phyloP scores from a whole-genome alignment of 768 basidiomycete species.

The Tulasnella sp. region DNA sequence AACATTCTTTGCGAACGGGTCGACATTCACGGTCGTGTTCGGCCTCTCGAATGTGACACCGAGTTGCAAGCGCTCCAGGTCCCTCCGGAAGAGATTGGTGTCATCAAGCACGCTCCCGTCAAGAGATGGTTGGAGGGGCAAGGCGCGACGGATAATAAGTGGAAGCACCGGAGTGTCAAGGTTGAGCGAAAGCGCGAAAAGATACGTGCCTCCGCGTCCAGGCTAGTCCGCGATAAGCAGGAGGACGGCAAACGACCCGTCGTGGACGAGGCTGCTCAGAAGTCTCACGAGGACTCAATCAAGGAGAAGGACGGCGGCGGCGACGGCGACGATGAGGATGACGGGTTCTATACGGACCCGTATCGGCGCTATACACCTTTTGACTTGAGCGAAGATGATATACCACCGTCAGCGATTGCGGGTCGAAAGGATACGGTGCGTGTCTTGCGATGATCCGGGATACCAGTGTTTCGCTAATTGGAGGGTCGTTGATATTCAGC shows the following conservation, averaged over 20 bases:
- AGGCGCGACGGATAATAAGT: background rate
- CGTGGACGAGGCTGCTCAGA: background rate
- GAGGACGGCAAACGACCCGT: background rate
- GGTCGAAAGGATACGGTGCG: slow-evolving; percentile 22
- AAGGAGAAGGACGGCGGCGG: slow-evolving; percentile 11
- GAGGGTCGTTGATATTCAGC: background rate
- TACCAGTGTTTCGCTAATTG: background rate
- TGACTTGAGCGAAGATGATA: slow-evolving; percentile 7
- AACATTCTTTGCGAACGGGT: slow-evolving; percentile 19
- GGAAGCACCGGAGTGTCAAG: background rate
- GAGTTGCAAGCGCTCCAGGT: slow-evolving; percentile 13
- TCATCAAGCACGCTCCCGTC: slow-evolving; percentile 20
- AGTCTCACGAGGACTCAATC: background rate
- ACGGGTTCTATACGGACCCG: slow-evolving; percentile 14
- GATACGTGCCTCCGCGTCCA: background rate
- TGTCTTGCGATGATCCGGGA: background rate
- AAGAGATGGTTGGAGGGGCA: slow-evolving; percentile 19
- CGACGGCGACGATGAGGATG: background rate
- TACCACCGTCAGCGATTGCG: slow-evolving; percentile 9
- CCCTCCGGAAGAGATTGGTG: slow-evolving; percentile 4
- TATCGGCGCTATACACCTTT: slow-evolving; percentile 1
- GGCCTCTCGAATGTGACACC: slow-evolving; percentile 12
- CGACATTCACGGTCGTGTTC: slow-evolving; percentile 17
- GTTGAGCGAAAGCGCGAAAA: slow-evolving; percentile 3
- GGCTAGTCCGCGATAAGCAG: background rate